Evolutionary conservation across 2,329 filamentous ascomycete genomes (phyloP).

Genomic region (Colletotrichum sp.): DNA sequence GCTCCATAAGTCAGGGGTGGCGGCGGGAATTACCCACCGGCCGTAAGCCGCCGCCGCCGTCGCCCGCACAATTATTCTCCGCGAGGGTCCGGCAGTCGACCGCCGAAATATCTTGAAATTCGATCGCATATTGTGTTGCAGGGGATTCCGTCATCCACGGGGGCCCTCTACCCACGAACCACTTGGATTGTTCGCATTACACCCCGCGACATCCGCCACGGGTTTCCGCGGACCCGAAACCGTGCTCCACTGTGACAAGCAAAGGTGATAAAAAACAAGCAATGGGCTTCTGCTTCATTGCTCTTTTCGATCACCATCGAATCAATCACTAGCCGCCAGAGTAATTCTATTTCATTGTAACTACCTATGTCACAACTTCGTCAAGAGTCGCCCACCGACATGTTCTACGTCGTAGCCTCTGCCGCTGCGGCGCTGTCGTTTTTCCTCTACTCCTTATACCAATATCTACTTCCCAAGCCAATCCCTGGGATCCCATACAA

Average conservation of each 20-base stretch:
- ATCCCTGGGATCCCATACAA: not conserved
- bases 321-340: not conserved
- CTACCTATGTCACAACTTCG: no score
- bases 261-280: not conserved
- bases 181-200: not conserved
- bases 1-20: not conserved
- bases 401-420: not conserved
- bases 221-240: not conserved
- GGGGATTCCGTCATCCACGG: not conserved
- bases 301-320: not conserved
- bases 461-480: not conserved
- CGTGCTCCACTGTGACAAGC: not conserved
- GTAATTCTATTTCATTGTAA: no score
- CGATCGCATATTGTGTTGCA: not conserved
- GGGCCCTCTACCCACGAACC: not conserved
- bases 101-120: not conserved
- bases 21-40: not conserved
- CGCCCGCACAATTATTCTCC: not conserved
- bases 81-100: not conserved
- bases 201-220: not conserved
- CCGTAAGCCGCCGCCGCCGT: not conserved
- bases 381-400: not conserved
- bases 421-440: not conserved
- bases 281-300: not conserved
- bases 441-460: not conserved